Evolutionary conservation across 2,329 filamentous ascomycete genomes (phyloP).

Genomic region (Claviceps sp.): DNA sequence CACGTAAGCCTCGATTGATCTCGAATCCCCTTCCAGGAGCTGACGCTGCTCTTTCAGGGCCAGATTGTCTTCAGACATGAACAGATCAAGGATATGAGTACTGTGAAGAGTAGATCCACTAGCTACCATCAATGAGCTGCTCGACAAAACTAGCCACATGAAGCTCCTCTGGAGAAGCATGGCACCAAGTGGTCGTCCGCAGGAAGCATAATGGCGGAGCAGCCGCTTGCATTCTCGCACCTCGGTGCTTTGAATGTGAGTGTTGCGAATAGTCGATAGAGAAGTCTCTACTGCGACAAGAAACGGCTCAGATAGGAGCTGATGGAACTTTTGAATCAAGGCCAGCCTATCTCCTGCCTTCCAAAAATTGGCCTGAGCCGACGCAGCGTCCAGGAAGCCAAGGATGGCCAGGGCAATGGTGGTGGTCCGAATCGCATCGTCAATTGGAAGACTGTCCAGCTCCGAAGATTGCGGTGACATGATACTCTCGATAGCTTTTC

Average conservation of each 20-base stretch:
- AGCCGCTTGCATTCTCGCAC: slow-evolving; percentile 82
- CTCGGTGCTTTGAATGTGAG: slow-evolving; percentile 48
- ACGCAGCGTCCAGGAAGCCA: slow-evolving; percentile 76
- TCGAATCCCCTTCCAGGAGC: slow-evolving; percentile 37
- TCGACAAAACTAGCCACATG: slow-evolving; percentile 69
- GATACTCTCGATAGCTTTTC: slow-evolving; percentile 43
- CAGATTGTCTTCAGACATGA: slow-evolving; percentile 45
- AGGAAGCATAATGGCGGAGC: slow-evolving; percentile 66
- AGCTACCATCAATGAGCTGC: slow-evolving; percentile 58
- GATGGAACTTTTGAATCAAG: slow-evolving; percentile 57
- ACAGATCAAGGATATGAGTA: slow-evolving; percentile 58
- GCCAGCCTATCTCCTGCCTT: slow-evolving; percentile 56
- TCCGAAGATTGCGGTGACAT: slow-evolving; percentile 40
- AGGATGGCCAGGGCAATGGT: slow-evolving; percentile 75
- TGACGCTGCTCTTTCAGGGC: slow-evolving; percentile 20
- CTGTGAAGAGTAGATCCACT: slow-evolving; percentile 46
- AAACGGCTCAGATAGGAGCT: slow-evolving; percentile 71
- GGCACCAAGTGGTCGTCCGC: slow-evolving; percentile 71
- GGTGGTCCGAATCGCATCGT: slow-evolving; percentile 55
- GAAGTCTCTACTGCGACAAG: slow-evolving; percentile 78
- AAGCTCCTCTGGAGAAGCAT: slow-evolving; percentile 86
- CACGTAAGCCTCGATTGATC: slow-evolving; percentile 50
- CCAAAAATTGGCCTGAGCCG: slow-evolving; percentile 73
- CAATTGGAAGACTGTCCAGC: slow-evolving; percentile 44
- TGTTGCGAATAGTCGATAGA: slow-evolving; percentile 79